Evolutionary conservation across 2,329 filamentous ascomycete species (phyloP), one percentile per base, ranked within the genome.

Genomic region (Leptographium flavum): DNA sequence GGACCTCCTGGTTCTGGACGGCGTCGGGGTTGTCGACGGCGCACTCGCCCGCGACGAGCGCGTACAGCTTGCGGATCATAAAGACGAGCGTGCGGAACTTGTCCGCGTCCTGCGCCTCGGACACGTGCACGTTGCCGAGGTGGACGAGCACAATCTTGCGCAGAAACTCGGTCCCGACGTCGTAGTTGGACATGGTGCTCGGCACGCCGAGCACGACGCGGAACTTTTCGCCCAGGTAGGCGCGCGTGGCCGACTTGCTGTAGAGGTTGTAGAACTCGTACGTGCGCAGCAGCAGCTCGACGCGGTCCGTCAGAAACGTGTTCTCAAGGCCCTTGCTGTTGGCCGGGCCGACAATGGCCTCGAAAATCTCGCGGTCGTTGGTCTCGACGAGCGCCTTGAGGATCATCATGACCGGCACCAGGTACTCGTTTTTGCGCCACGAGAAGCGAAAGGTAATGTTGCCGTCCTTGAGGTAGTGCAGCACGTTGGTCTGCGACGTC

Each of bases 391-490:
- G 69, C 1, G 92, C 90, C 67, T 96, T 98, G 52, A 98, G 66
- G 30, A 98, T 79, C 90, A 98, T 96, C 74, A 95, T 81, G 49
- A 87, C 84, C 1, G 92, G 92, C 3, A 98, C 76, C n/a, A 98
- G 76, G 58, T 87, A 98, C 63, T 98, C 92, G 54, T 87, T 87
- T 66, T 98, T 98, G 54, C 88, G 76, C 90, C 90, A 98, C 7
- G 90, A 95, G 64, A 98, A 98, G 46, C 92, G 76, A 65, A 98
- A 94, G 1, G 87, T 96, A 56, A 96, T 81, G 62, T 95, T 96
- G 52, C 92, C 92, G 60, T 98, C 92, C 55, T 74, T 87, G 46
- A 98, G 75, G 62, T 96, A 98, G 65, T 98, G 92, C 41, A 98
- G 73, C 30, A 94, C 87, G 57, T 96, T 98, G 32, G 90, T 96